Evolutionary conservation across 202 grass and related monocot genomes (phyloP), one percentile per base, ranked within the genome.

Genomic region (Alloteropsis angusta): DNA sequence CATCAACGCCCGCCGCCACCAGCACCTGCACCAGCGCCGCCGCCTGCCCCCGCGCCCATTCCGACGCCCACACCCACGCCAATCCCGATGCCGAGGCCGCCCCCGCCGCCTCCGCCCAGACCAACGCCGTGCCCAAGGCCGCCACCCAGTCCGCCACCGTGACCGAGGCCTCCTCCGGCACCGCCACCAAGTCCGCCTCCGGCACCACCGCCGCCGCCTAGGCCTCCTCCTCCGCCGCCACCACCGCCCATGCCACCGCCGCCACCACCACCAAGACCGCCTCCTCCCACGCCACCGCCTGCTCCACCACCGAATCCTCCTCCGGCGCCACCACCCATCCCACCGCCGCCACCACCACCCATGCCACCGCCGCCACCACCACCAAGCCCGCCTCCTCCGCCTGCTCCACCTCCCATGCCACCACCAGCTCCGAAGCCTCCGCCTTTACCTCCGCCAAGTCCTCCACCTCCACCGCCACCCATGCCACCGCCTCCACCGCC

Each of bases 381-480:
- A 5, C 55, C 72, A 0, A 60, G 14, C 6, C n/a, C n/a, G n/a
- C 72, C 82, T 0, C 82, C 72, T 6, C 64, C 38, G 0, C 81
- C 61, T 0, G 2, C 61, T 34, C 85, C 85, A 19, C 74, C 50
- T 55, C 86, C 76, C 2, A 67, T 71, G 18, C 74, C 79, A 22
- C 41, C 48, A 0, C 79, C 79, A 3, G 57, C 59, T 0, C 85
- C 85, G 9, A 82, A 54, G 0, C 78, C 73, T 39, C 80, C 80
- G 5, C 67, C 83, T 6, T 76, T 68, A 0, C 83, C 75, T 0
- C 56, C 72, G 0, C 72, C 80, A 65, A 77, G 16, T 0, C 85
- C 80, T 3, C 73, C 79, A n/a, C 84, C 84, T 44, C 78, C 72
- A 32, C 85, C 72, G 0, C 80, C 85, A 5, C 74, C 80, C 15